These are phyloP conservation scores for Macrophomina pseudophaseolina DNA, from an alignment of 2,329 filamentous ascomycete genomes.

Conservation along the genomic window DNA sequence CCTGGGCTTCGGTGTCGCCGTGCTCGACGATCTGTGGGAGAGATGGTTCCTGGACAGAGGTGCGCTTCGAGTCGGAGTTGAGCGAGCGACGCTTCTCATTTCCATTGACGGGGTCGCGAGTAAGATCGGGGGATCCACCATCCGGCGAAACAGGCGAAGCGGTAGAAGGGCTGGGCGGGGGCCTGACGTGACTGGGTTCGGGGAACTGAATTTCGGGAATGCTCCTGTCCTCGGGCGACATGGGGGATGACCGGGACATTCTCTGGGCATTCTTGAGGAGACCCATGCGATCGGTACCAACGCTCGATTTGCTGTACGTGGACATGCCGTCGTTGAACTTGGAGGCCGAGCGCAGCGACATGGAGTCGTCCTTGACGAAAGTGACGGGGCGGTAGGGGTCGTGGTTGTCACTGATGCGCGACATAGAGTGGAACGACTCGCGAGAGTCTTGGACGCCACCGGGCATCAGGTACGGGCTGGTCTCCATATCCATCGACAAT, in stretches of 20 bases:
- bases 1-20: neutral
- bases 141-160: conserved; percentile 4
- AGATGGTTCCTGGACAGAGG: conserved; percentile 40
- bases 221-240: conserved; percentile 39
- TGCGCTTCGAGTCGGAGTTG: conserved; percentile 47
- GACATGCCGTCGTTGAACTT: conserved; percentile 50
- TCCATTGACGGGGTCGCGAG: conserved; percentile 26
- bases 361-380: conserved; percentile 57
- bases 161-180: conserved; percentile 13
- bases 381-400: conserved; percentile 79
- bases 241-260: conserved; percentile 56
- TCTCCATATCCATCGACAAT: conserved; percentile 69
- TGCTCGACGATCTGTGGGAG: conserved; percentile 33
- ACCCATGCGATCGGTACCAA: conserved; percentile 53
- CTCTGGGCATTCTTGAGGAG: conserved; percentile 62
- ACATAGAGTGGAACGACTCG: conserved; percentile 85
- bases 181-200: conserved; percentile 33
- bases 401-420: conserved; percentile 69
- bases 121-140: conserved; percentile 3
- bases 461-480: conserved; percentile 92
- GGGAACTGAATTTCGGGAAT: conserved; percentile 43
- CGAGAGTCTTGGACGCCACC: conserved; percentile 77
- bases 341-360: conserved; percentile 40
- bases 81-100: conserved; percentile 36
- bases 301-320: conserved; percentile 58